Evolutionary conservation across 2,329 filamentous ascomycete genomes (phyloP).

Genomic region (Fusarium temperatum): DNA sequence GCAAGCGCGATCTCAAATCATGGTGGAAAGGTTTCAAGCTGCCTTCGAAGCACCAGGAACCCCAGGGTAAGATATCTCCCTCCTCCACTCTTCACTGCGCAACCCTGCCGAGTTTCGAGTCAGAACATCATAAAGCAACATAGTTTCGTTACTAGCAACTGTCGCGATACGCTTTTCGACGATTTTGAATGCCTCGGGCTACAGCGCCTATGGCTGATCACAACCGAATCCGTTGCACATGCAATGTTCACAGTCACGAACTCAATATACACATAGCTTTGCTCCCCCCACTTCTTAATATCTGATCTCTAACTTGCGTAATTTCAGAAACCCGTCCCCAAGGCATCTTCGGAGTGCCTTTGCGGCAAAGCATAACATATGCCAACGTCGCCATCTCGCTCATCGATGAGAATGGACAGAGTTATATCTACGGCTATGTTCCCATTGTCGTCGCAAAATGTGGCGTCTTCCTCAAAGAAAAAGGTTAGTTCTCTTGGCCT

Average conservation of each 20-base stretch:
- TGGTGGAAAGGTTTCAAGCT: conserved; percentile 99
- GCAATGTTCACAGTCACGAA: background rate
- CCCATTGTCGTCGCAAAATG: conserved; percentile 99
- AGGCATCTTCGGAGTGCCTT: conserved; percentile 93
- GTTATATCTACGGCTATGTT: conserved; percentile 98
- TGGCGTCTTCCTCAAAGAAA: conserved; percentile 96
- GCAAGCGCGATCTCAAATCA: conserved; percentile 86
- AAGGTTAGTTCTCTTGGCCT: conserved; percentile 69
- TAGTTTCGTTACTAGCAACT: background rate
- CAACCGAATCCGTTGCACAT: background rate
- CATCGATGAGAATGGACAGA: conserved; percentile 89
- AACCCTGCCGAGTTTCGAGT: background rate
- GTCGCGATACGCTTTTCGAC: conserved; percentile 1
- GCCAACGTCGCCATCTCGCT: conserved; percentile 98
- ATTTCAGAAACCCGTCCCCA: conserved; percentile 60
- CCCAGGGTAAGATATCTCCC: conserved; percentile 56
- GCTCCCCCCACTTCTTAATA: background rate
- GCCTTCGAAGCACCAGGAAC: conserved; percentile 64
- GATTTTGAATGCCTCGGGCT: background rate
- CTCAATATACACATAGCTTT: background rate
- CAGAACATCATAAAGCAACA: background rate
- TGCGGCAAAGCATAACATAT: conserved; percentile 94
- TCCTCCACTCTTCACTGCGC: conserved; percentile 9
- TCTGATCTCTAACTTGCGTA: conserved; percentile 32
- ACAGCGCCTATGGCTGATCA: background rate